These are phyloP conservation scores for Straminergon stramineum DNA, from an alignment of 225 moss, liverwort and hornwort genomes.

Conservation along the genomic window DNA sequence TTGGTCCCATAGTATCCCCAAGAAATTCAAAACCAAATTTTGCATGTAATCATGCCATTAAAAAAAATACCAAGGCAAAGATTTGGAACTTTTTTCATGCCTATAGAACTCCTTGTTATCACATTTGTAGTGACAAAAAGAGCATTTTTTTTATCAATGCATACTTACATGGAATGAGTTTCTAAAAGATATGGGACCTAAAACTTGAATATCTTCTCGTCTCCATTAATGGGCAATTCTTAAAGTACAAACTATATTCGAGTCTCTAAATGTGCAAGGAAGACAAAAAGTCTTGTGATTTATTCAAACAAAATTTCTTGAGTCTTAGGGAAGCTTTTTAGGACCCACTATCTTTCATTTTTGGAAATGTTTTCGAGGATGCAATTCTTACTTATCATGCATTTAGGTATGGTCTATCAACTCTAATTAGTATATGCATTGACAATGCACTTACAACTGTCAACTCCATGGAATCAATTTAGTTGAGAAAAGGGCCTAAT, in stretches of 20 bases:
- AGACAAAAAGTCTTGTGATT: not conserved
- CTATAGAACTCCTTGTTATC: not conserved
- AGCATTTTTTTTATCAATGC: not conserved
- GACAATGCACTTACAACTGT: not conserved
- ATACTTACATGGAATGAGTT: not conserved
- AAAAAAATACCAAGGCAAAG: accelerated
- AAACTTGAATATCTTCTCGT: not conserved
- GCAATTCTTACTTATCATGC: not conserved
- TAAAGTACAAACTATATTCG: not conserved
- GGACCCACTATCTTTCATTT: not conserved
- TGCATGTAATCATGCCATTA: not conserved
- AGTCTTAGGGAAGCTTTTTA: not conserved
- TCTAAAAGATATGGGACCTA: accelerated
- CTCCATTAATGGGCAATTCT: no score
- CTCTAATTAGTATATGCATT: accelerated
- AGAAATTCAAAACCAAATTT: not conserved
- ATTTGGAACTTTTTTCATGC: not conserved
- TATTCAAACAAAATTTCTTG: not conserved
- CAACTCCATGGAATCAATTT: not conserved
- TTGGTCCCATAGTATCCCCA: accelerated
- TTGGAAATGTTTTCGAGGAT: not conserved
- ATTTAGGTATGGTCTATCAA: not conserved
- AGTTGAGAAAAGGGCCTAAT: accelerated
- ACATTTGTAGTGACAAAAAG: not conserved
- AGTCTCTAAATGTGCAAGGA: not conserved